A percentile compares a stretch with the other conserved stretches of the same genome.
These are phyloP conservation scores for Candida sp. DNA, from an alignment of 1,139 yeast species.

Conservation along the genomic window DNA sequence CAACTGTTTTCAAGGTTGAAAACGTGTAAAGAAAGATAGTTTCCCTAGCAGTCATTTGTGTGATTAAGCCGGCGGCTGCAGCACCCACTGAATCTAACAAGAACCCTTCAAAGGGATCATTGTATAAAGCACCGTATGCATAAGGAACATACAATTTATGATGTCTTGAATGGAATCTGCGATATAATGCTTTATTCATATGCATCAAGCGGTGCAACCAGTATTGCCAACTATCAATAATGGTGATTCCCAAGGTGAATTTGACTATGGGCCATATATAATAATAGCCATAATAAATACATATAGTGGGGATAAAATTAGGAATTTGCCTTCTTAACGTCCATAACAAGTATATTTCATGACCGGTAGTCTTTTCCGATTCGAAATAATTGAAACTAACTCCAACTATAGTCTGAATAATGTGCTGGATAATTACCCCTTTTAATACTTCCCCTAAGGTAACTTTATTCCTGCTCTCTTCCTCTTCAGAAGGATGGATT, in stretches of 20 bases:
- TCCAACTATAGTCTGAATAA: conserved; percentile 77
- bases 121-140: conserved; percentile 94
- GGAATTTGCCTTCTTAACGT: conserved; percentile 38
- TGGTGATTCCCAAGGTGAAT: conserved; percentile 58
- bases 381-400: conserved; percentile 52
- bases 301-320: conserved; percentile 37
- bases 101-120: conserved; percentile 92
- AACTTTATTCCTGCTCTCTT: conserved; percentile 71
- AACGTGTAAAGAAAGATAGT: conserved; percentile 71
- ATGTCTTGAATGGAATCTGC: conserved; percentile 87
- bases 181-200: conserved; percentile 68
- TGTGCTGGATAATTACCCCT: conserved; percentile 83
- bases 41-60: conserved; percentile 74
- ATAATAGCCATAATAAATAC: conserved; percentile 49
- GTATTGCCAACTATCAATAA: conserved; percentile 95
- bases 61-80: conserved; percentile 68
- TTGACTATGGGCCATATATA: conserved; percentile 60
- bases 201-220: conserved; percentile 90
- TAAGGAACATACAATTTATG: conserved; percentile 94
- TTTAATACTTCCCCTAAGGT: conserved; percentile 62
- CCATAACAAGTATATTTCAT: conserved; percentile 72
- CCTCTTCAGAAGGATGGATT: conserved; percentile 91
- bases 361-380: conserved; percentile 65
- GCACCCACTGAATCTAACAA: conserved; percentile 90
- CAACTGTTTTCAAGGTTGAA: conserved; percentile 94